Conservation (phyloP, 2,329 filamentous ascomycete genomes). For the Cladophialophora chaetospira region DNA sequence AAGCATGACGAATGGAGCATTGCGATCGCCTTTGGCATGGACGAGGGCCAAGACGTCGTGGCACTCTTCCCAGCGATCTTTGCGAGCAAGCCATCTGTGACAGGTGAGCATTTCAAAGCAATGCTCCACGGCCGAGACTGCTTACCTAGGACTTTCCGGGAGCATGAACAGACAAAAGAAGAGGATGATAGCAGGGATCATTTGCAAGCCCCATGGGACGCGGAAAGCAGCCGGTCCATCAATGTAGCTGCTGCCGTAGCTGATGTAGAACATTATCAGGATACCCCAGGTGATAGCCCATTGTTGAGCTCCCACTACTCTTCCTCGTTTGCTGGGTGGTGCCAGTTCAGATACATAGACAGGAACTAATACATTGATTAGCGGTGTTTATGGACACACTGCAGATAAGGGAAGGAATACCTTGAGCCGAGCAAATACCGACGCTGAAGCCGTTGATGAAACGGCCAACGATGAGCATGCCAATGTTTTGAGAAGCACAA, state of each 20-base stretch:
- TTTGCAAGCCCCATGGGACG: slow-evolving; percentile 66
- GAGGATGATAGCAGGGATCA: slow-evolving; percentile 61
- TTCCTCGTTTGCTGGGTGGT: slow-evolving; percentile 56
- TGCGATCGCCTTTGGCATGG: slow-evolving; percentile 65
- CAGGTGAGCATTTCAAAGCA: not conserved
- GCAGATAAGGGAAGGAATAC: slow-evolving; percentile 57
- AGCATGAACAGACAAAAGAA: slow-evolving; percentile 63
- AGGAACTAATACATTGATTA: slow-evolving; percentile 50
- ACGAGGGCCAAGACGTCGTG: slow-evolving; percentile 56
- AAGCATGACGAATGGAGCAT: slow-evolving; percentile 65
- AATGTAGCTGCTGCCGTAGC: slow-evolving; percentile 64
- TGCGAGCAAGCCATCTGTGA: slow-evolving; percentile 64
- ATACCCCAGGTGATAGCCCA: slow-evolving; percentile 74
- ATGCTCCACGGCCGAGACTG: no score
- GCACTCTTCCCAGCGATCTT: slow-evolving; percentile 61
- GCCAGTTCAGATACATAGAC: slow-evolving; percentile 72
- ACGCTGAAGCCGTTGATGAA: slow-evolving; percentile 72
- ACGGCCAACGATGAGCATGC: slow-evolving; percentile 71
- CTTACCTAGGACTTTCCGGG: slow-evolving; percentile 65
- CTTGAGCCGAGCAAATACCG: slow-evolving; percentile 71
- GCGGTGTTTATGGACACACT: slow-evolving; percentile 66
- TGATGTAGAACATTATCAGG: slow-evolving; percentile 59
- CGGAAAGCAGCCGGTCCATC: slow-evolving; percentile 61
- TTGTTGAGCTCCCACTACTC: slow-evolving; percentile 71
- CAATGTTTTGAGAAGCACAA: slow-evolving; percentile 58